These are phyloP conservation scores for Phaffomyces thermotolerans DNA, from an alignment of 805 yeast species.

Conservation along the genomic window DNA sequence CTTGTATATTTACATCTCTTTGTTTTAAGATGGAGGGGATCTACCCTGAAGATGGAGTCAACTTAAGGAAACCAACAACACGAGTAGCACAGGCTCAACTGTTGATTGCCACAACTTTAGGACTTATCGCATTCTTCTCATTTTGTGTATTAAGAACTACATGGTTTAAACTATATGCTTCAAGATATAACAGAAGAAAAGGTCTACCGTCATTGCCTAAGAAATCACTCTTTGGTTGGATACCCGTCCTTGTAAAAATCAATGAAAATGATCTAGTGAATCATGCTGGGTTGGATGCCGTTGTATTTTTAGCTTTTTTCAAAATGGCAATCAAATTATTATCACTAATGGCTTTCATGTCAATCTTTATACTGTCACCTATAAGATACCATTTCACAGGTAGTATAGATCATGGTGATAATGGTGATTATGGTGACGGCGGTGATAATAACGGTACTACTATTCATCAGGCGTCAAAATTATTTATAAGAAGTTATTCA, in stretches of 20 bases:
- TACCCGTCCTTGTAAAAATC: constrained; percentile 54
- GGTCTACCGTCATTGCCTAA: constrained; percentile 54
- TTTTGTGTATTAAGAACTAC: constrained; percentile 66
- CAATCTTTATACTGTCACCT: constrained; percentile 75
- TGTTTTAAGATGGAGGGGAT: constrained; percentile 1
- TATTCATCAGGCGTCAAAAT: constrained; percentile 2
- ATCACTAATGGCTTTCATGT: constrained; percentile 56
- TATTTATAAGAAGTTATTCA: not conserved
- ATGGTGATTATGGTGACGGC: constrained; percentile 6
- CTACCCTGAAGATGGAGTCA: constrained; percentile 8
- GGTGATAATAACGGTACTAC: not conserved
- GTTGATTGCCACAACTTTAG: constrained; percentile 59
- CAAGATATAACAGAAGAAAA: constrained; percentile 45
- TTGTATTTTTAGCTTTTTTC: constrained; percentile 85
- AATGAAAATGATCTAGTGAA: constrained; percentile 73
- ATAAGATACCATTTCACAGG: constrained; percentile 81
- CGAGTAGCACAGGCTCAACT: constrained; percentile 75
- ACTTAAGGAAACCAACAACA: constrained; percentile 22
- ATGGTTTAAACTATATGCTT: constrained; percentile 81
- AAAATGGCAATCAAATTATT: constrained; percentile 75
- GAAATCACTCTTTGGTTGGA: constrained; percentile 71
- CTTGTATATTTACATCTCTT: not conserved
- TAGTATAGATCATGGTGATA: constrained; percentile 55
- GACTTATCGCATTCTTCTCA: constrained; percentile 55
- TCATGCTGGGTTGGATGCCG: constrained; percentile 91